These are phyloP conservation scores for Aquanectria penicillioides DNA, from an alignment of 2,329 filamentous ascomycete genomes.

Conservation along the genomic window DNA sequence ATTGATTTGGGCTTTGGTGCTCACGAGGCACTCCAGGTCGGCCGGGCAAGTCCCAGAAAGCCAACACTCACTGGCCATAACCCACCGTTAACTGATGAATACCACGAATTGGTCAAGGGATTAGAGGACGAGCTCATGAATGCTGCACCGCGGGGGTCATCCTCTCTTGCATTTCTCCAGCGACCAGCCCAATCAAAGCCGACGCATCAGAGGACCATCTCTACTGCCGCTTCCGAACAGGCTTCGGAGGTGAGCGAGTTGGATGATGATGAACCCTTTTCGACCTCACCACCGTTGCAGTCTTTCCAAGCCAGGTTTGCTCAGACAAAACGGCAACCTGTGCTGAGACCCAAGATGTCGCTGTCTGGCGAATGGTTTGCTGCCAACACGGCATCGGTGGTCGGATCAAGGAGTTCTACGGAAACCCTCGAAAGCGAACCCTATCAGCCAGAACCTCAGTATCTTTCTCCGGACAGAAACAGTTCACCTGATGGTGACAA, in stretches of 20 bases:
- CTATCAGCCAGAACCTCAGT: slow-evolving; percentile 3
- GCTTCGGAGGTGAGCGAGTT: slow-evolving; percentile 63
- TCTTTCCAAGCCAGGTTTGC: slow-evolving; percentile 38
- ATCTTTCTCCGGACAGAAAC: neutral
- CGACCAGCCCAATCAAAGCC: slow-evolving; percentile 11
- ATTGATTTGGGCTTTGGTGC: slow-evolving; percentile 65
- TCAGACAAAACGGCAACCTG: slow-evolving; percentile 32
- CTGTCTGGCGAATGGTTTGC: slow-evolving; percentile 36
- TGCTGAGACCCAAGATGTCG: slow-evolving; percentile 42
- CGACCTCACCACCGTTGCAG: slow-evolving; percentile 32
- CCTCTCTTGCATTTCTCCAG: slow-evolving; percentile 35
- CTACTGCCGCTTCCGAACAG: slow-evolving; percentile 26
- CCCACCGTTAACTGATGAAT: slow-evolving; percentile 51
- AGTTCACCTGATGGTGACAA: slow-evolving; percentile 33
- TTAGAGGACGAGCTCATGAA: slow-evolving; percentile 54
- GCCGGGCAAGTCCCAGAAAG: slow-evolving; percentile 46
- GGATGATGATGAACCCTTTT: slow-evolving; percentile 55
- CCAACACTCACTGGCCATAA: slow-evolving; percentile 29
- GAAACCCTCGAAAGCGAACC: slow-evolving; percentile 32
- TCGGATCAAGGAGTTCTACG: slow-evolving; percentile 30
- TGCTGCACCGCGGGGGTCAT: slow-evolving; percentile 35
- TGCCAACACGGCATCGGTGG: slow-evolving; percentile 22
- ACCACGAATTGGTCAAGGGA: slow-evolving; percentile 53
- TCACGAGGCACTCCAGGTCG: slow-evolving; percentile 60
- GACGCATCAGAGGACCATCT: slow-evolving; percentile 1